A percentile compares a stretch with the other conserved stretches of the same genome.
These are phyloP conservation scores for Pezicula carpinea DNA, from an alignment of 2,329 filamentous ascomycete genomes.

Conservation along the genomic window DNA sequence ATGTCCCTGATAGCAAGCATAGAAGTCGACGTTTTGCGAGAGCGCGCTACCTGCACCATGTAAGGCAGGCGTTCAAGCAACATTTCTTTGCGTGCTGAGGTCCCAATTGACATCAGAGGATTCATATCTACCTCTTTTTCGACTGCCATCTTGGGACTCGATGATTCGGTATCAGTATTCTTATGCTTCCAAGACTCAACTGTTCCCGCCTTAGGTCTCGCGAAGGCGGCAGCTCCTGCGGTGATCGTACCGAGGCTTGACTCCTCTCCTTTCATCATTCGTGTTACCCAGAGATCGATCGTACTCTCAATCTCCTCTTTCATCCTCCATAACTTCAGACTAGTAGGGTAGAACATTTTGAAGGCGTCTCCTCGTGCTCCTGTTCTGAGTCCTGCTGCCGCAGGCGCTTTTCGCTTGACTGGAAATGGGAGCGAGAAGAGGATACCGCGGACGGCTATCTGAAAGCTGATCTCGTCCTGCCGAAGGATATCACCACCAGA, in stretches of 20 bases:
- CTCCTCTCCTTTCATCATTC: conserved; percentile 51
- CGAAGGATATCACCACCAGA: conserved; percentile 69
- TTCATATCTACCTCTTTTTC: conserved; percentile 23
- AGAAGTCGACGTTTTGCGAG: conserved; percentile 21
- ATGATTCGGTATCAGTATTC: conserved; percentile 3
- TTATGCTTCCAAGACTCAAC: conserved; percentile 30
- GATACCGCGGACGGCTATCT: conserved; percentile 81
- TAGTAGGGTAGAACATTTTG: conserved; percentile 91
- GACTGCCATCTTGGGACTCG: conserved; percentile 1
- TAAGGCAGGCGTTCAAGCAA: conserved; percentile 86
- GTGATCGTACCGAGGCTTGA: conserved; percentile 34
- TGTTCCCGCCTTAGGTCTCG: conserved; percentile 33
- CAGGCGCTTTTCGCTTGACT: conserved; percentile 63
- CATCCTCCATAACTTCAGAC: conserved; percentile 75
- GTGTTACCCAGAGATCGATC: conserved; percentile 64
- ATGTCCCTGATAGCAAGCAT: conserved; percentile 33
- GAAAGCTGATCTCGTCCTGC: conserved; percentile 92
- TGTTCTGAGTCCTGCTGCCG: conserved; percentile 22
- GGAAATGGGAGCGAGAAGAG: conserved; percentile 81
- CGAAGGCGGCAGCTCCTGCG: conserved; percentile 45
- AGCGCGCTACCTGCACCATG: conserved; percentile 58
- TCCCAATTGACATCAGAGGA: conserved; percentile 53
- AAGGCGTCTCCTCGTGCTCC: conserved; percentile 55
- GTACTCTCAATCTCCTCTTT: conserved; percentile 77
- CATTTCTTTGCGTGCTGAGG: conserved; percentile 65